phyloP scores from a whole-genome alignment of 345 rosid genomes.

The Mercurialis annua region DNA sequence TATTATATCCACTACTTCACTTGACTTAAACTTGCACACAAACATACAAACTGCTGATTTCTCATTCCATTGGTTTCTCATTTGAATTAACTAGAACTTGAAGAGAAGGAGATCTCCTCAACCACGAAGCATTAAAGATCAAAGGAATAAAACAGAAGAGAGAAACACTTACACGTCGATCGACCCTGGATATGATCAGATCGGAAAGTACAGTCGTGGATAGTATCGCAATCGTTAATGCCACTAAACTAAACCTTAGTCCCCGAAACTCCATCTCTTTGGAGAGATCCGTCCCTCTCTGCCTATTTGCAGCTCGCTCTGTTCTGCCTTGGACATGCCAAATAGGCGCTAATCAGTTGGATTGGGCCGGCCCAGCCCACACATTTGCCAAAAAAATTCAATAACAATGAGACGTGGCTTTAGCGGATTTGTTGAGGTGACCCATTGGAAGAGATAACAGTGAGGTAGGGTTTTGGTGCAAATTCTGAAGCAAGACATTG shows the following conservation, averaged over 20 bases:
- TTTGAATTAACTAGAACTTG: background rate
- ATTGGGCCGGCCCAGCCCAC: background rate
- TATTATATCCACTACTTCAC: background rate
- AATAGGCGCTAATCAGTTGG: background rate
- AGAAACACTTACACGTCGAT: constrained; percentile 71
- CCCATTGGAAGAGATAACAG: background rate
- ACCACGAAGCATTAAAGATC: background rate
- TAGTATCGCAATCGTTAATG: constrained; percentile 40
- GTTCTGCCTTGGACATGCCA: background rate
- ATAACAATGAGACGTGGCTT: background rate
- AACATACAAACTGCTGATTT: background rate
- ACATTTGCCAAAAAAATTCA: no score
- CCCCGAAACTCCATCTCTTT: constrained; percentile 3
- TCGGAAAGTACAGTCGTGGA: constrained; percentile 66
- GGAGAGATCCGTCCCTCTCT: background rate
- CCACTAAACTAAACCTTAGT: constrained; percentile 29
- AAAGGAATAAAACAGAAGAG: background rate
- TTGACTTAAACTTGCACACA: background rate
- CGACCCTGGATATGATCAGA: constrained; percentile 81
- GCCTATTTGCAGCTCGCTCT: background rate
- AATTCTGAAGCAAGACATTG: no score
- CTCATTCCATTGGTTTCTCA: background rate
- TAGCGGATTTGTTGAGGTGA: background rate
- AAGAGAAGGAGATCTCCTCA: background rate
- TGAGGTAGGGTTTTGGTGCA: constrained; percentile 4